These are phyloP conservation scores for Leccinum fallax DNA, from an alignment of 1,284 basidiomycete genomes.

Conservation along the genomic window DNA sequence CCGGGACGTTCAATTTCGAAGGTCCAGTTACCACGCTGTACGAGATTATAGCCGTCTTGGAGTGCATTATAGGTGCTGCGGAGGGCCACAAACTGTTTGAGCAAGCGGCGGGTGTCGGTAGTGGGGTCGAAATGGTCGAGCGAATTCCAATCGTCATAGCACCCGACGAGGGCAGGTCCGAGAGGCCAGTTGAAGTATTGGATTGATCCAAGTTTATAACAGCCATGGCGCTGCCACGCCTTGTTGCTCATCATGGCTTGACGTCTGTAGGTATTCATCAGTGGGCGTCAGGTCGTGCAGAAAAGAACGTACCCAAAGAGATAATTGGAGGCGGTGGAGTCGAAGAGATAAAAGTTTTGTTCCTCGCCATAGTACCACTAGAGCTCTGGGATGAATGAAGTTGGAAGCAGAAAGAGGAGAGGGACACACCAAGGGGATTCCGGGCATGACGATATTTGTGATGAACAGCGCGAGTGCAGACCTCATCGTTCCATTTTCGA, in stretches of 20 bases:
- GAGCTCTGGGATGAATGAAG: slow-evolving; percentile 6
- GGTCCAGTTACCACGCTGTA: slow-evolving; percentile 83
- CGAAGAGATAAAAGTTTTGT: slow-evolving; percentile 83
- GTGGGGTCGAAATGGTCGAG: slow-evolving; percentile 94
- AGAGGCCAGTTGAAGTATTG: slow-evolving; percentile 92
- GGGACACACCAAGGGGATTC: slow-evolving; percentile 69
- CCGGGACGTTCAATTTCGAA: slow-evolving; percentile 75
- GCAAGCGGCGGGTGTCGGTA: slow-evolving; percentile 69
- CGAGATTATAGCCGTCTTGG: slow-evolving; percentile 83
- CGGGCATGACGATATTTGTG: slow-evolving; percentile 81
- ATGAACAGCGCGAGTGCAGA: slow-evolving; percentile 79
- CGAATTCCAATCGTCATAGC: slow-evolving; percentile 85
- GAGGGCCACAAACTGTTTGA: slow-evolving; percentile 72
- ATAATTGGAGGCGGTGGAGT: slow-evolving; percentile 85
- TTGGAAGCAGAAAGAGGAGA: neutral
- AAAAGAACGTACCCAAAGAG: slow-evolving; percentile 69
- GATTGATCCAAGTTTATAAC: slow-evolving; percentile 83
- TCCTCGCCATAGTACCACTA: slow-evolving; percentile 88
- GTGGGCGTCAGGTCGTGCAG: neutral
- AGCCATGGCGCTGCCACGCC: slow-evolving; percentile 92
- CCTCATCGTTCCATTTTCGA: slow-evolving; percentile 80
- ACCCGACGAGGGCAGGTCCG: slow-evolving; percentile 76
- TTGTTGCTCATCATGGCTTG: slow-evolving; percentile 84
- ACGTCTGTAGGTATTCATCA: slow-evolving; percentile 53
- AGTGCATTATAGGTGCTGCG: slow-evolving; percentile 70